A percentile compares a stretch with the other conserved stretches of the same genome.
phyloP scores from a whole-genome alignment of 2,329 filamentous ascomycete species.

The Polytolypa hystricis region DNA sequence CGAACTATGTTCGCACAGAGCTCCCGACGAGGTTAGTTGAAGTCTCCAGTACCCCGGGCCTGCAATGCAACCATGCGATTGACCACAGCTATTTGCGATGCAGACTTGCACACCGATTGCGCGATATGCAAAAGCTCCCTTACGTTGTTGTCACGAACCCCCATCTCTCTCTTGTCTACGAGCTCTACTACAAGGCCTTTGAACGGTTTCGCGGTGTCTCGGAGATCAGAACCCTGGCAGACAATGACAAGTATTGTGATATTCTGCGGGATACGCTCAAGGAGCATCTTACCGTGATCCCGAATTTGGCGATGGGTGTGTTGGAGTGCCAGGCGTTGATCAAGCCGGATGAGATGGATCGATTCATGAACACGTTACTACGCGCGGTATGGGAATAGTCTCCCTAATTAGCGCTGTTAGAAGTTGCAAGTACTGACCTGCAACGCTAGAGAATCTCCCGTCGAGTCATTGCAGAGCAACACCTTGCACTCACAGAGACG shows the following conservation, averaged over 20 bases:
- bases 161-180: conserved; percentile 89
- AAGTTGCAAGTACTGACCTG: neutral
- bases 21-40: conserved; percentile 62
- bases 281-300: conserved; percentile 87
- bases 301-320: conserved; percentile 86
- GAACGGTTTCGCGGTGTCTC: conserved; percentile 75
- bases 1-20: conserved; percentile 95
- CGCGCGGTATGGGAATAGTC: conserved; percentile 54
- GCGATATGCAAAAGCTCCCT: conserved; percentile 92
- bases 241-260: conserved; percentile 80
- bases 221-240: conserved; percentile 73
- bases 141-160: conserved; percentile 94
- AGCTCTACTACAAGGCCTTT: conserved; percentile 94
- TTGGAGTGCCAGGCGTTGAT: conserved; percentile 80
- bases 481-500: conserved; percentile 86
- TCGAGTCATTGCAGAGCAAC: conserved; percentile 93
- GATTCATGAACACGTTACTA: conserved; percentile 89
- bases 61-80: conserved; percentile 5
- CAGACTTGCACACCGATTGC: conserved; percentile 83
- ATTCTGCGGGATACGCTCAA: conserved; percentile 67
- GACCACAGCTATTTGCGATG: conserved; percentile 2
- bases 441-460: conserved; percentile 68
- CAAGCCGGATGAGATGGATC: conserved; percentile 69
- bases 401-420: neutral
- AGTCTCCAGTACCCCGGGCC: neutral